phyloP scores from a whole-genome alignment of 2,329 filamentous ascomycete species.

The Penicillium sp. region DNA sequence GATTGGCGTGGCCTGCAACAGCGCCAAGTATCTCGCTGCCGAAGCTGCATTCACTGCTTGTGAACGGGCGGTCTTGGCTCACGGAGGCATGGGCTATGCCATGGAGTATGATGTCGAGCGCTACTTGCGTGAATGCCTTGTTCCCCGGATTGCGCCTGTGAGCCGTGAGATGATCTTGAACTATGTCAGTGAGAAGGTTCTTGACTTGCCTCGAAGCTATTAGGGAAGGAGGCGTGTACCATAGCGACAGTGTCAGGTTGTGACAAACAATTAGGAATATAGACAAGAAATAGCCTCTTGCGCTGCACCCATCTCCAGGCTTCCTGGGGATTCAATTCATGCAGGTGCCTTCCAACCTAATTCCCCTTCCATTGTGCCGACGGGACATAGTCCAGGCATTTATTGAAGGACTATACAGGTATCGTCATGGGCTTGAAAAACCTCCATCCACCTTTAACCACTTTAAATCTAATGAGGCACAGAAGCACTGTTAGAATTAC shows the following conservation, averaged over 20 bases:
- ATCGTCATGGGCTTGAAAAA: no score
- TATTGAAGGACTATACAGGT: no score
- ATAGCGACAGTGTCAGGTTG: no score
- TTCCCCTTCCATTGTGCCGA: no score
- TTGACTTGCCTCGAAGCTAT: constrained; percentile 47
- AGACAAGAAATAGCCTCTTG: background rate
- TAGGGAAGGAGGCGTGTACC: constrained; percentile 17
- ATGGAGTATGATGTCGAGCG: constrained; percentile 64
- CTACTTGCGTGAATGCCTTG: constrained; percentile 60
- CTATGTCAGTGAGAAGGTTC: constrained; percentile 48
- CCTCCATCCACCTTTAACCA: no score
- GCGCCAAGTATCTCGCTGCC: constrained; percentile 67
- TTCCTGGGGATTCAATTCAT: no score
- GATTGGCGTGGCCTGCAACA: constrained; percentile 67
- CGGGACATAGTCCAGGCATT: no score
- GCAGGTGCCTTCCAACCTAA: no score
- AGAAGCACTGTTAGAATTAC: no score
- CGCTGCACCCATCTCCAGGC: no score
- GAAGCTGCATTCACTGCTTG: constrained; percentile 63
- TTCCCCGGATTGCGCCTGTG: constrained; percentile 61
- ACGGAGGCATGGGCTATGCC: constrained; percentile 66
- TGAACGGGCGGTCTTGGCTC: constrained; percentile 57
- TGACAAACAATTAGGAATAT: no score
- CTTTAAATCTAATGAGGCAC: no score
- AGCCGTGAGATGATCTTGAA: constrained; percentile 54